phyloP scores from a whole-genome alignment of 345 rosid species.

The Hypericum androsaemum region DNA sequence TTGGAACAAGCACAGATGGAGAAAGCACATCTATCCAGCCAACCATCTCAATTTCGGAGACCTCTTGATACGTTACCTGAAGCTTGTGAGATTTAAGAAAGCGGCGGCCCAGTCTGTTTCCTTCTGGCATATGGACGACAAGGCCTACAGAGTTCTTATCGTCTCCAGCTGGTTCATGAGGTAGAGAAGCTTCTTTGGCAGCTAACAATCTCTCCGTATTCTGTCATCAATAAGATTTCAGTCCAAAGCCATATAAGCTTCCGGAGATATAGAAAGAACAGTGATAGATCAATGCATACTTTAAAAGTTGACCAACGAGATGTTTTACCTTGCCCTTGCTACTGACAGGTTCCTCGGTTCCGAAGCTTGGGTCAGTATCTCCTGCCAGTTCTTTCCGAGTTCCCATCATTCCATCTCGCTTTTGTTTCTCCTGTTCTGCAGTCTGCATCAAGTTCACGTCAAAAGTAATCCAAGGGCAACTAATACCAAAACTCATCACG shows the following conservation, averaged over 20 bases:
- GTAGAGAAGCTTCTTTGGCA: constrained; percentile 33
- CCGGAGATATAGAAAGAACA: background rate
- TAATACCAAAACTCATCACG: constrained; percentile 6
- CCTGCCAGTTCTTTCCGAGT: constrained; percentile 17
- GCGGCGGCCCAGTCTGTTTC: constrained; percentile 66
- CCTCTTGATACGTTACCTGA: constrained; percentile 35
- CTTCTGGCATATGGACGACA: constrained; percentile 70
- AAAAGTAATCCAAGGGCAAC: constrained; percentile 17
- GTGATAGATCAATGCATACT: background rate
- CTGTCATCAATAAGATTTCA: constrained; percentile 24
- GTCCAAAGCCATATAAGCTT: constrained; percentile 1
- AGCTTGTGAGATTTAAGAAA: constrained; percentile 76
- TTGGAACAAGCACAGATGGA: no score
- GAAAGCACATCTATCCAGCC: background rate
- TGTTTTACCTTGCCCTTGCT: constrained; percentile 33
- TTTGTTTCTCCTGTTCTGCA: constrained; percentile 49
- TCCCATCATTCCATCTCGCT: constrained; percentile 28
- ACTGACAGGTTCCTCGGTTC: constrained; percentile 21
- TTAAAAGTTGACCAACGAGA: constrained; percentile 4
- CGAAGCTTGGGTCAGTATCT: constrained; percentile 16
- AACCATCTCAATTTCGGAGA: constrained; percentile 1
- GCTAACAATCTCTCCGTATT: constrained; percentile 26
- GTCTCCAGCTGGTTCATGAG: constrained; percentile 51
- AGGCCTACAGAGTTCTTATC: constrained; percentile 55
- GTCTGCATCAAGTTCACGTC: constrained; percentile 35